Evolutionary conservation across 225 moss, liverwort and hornwort genomes (phyloP), one percentile per base, ranked within the genome.

Genomic region (Physcomitrium patens): DNA sequence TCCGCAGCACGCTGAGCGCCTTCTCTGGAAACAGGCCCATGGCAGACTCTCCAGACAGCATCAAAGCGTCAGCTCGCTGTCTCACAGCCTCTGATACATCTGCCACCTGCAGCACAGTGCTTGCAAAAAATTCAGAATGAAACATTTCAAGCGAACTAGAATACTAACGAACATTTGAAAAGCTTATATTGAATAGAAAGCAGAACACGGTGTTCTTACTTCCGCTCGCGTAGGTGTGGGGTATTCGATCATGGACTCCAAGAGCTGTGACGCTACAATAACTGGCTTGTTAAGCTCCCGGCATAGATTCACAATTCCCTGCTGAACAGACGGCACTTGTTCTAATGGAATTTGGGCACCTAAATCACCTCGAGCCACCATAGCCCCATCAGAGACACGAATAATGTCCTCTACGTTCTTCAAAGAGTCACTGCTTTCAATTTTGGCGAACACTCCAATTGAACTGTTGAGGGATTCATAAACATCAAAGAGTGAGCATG

Each of bases 161-260:
- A 7, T 7, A 4, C 31, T 37, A 7, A 37, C 7, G 31, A 37
- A 4, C 4, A 37, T 7, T 37, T 37, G 31, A 4, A 37, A 1
- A 37, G 31, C 2, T 37, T 37, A 7, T 4, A 37, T 37, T 37
- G 4, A 7, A 37, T 2, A 37, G 31, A 7, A 37, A 37, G 7
- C 31, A 37, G 4, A 37, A 37, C 31, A 6, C 2, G 31, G 46
- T 67, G 50, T 70, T 72, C 72, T 82, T 46, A 96, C 96, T 95
- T 99, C 99, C 31, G 99, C 99, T 61, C 99, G 91, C 42, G 99
- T 99, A 41, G 99, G 99, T 42, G 99, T 99, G 12, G 99, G 99
- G 52, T 92, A 95, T 64, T 99, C 99, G 62, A 99, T 99, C 99
- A 99, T 99, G 14, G 95, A 95, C 67, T 99, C 99, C 82, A 99